Evolutionary conservation across 495 filamentous ascomycete genomes (phyloP), one percentile per base, ranked within the genome.

Genomic region (Elasticomyces elasticus): DNA sequence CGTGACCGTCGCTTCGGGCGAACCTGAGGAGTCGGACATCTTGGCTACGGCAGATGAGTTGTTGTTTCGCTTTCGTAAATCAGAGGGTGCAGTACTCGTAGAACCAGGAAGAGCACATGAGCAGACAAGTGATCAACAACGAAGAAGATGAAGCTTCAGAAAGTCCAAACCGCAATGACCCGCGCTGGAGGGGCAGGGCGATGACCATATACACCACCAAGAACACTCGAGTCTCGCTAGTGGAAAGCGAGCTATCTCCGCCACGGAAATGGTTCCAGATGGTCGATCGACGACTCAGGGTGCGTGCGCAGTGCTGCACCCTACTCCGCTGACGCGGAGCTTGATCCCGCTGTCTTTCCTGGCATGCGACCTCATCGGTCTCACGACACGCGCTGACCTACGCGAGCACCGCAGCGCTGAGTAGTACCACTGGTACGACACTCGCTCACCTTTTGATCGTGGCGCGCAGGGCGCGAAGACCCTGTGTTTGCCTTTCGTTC

Each of bases 21-120:
- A 57, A 7, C 30, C 20, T 10, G 58, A 61, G 11, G 54, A 51
- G n/a, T 61, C 58, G 7, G 58, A 61, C 19, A 49, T 23, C 12
- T 17, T 20, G 11, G 38, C n/a, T n/a, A n/a, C n/a, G n/a, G n/a
- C n/a, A n/a, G n/a, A n/a, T n/a, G n/a, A n/a, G n/a, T n/a, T n/a
- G n/a, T n/a, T n/a, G 25, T 5, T 55, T 47, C 20, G 24, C 20
- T 6, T 24, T 13, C 25, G 51, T 30, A 19, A 45, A 51, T 13
- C 10, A 44, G 51, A 60, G 55, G 24, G 37, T 37, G n/a, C 24
- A 19, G 31, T 40, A 40, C 19, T 4, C 35, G 5, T 40, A 15
- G 13, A 40, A 5, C 19, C 13, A n/a, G 35, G 19, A 5, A 4
- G 15, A 3, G 4, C 5, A 5, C 35, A 3, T 5, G 35, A 5